These are phyloP conservation scores for Pythium grandisporangium DNA, from an alignment of 352 stramenopile genomes.

Conservation along the genomic window DNA sequence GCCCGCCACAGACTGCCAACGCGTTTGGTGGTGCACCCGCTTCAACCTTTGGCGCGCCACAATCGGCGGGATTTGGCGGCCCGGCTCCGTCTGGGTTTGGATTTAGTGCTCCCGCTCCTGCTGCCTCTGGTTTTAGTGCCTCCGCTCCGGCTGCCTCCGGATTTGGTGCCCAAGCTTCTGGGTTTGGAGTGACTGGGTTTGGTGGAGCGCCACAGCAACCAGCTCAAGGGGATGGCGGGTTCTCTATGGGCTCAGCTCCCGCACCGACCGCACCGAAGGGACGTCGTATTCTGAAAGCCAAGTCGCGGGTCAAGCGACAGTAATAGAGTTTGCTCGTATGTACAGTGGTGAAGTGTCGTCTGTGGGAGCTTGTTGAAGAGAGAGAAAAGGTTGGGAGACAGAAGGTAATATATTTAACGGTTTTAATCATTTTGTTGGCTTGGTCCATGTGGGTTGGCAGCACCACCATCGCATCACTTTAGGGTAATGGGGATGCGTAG, in stretches of 20 bases:
- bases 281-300: constrained; percentile 59
- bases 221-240: constrained; percentile 42
- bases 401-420: no score
- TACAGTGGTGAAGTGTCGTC: no score
- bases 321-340: constrained; percentile 6
- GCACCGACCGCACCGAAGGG: constrained; percentile 36
- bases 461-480: no score
- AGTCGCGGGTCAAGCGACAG: constrained; percentile 20
- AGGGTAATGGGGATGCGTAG: no score
- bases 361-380: no score
- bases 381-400: no score
- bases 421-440: no score
- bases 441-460: no score
- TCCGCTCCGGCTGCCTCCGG: neutral
- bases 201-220: no score
- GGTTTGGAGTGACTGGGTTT: constrained; percentile 12
- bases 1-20: constrained; percentile 1
- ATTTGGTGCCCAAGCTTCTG: constrained; percentile 10
- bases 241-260: constrained; percentile 61
- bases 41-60: constrained; percentile 7
- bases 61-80: constrained; percentile 7
- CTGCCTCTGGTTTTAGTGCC: constrained; percentile 18
- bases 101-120: constrained; percentile 3
- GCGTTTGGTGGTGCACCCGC: constrained; percentile 1
- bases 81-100: constrained; percentile 15